Base-by-base conservation (phyloP, 2,329 filamentous ascomycete species). In the Sporothrix schenckii region DNA sequence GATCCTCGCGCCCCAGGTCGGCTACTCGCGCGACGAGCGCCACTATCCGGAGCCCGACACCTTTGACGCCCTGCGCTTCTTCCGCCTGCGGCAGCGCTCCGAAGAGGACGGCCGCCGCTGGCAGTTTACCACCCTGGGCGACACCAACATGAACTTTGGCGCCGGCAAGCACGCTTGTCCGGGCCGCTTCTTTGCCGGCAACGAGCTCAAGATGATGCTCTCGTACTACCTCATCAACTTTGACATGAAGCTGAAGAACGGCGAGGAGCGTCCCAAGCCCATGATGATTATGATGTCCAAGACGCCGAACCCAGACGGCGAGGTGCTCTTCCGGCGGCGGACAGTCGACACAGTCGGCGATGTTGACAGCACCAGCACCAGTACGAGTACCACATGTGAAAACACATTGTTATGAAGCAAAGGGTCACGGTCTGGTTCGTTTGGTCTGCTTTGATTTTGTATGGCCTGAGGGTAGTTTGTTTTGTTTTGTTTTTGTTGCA, bases 21-120 rank as follows among this genome's bases (percentile, higher is more conserved):
- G 80, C 69, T 80, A 82, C 72, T 80, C 80, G 19, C 77, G 78
- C 58, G 82, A 83, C 72, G 80, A 79, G 70, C 77, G 78, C 30
- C 80, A 78, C 74, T 83, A 80, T 73, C 75, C 77, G 13, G 76
- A 80, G 24, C 80, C 83, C 6, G 80, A 82, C 24, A 78, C 78
- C 1, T 83, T 86, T 66, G 84, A 86, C 72, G 80, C 82, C 4
- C 73, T 86, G 66, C 83, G 84, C 66, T 86, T 85, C 77, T 84
- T 82, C 76, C 81, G 78, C 61, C 74, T 83, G 71, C 80, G 82
- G 11, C 77, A 82, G 69, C 75, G 77, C 69, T 80, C 79, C 1
- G 75, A 75, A 27, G 79, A 81, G 63, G 80, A 80, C 72, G 78
- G 76, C 44, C 80, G 81, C 72, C 76, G 80, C 49, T 80, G 78